Base-by-base conservation (phyloP, 208 protist species). In the Leptomonas pyrrhocoris region DNA sequence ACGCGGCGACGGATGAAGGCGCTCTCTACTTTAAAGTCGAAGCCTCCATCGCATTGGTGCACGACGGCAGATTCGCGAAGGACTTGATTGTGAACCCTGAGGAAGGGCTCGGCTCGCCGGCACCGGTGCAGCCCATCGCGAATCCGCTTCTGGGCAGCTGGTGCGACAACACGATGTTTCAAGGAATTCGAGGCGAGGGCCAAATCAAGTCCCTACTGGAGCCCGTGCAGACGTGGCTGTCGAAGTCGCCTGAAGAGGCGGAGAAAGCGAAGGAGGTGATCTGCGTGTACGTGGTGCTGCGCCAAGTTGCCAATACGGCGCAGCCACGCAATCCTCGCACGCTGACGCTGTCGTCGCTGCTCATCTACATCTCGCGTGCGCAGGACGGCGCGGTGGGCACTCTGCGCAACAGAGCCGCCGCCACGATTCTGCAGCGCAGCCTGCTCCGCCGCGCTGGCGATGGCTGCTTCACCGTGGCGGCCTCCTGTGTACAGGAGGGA, bases 381-480 rank as follows among this genome's bases (percentile, higher is more conserved):
- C 57, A 62, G 12, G 50, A 54, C 56, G 46, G 59, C 23, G 67
- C 46, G 30, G 55, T 69, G 31, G 15, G 46, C 23, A 2, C 68
- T 23, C 42, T 73, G 42, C 55, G 36, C 51, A 38, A 72, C 36
- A 43, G 60, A 0, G 23, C 31, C n/a, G 28, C 34, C 18, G 70
- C 55, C 18, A 54, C 77, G 31, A 38, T 60, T 12, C 34, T 66
- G 40, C 56, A 77, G 50, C 50, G 49, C 31, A 72, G 68, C 13
- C 62, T 82, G 11, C 21, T 82, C 30, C 63, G 66, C 42, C 70
- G 64, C 45, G 60, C 77, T 25, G 51, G 65, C 50, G 40, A 75
- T 31, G 70, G 77, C 49, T 60, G 58, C 66, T 82, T 74, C 69
- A 73, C 65, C 36, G 71, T 82, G 15, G 71, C 60, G 2, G 77